phyloP scores from a whole-genome alignment of 306 rosid genomes.

The Echinosophora koreensis region DNA sequence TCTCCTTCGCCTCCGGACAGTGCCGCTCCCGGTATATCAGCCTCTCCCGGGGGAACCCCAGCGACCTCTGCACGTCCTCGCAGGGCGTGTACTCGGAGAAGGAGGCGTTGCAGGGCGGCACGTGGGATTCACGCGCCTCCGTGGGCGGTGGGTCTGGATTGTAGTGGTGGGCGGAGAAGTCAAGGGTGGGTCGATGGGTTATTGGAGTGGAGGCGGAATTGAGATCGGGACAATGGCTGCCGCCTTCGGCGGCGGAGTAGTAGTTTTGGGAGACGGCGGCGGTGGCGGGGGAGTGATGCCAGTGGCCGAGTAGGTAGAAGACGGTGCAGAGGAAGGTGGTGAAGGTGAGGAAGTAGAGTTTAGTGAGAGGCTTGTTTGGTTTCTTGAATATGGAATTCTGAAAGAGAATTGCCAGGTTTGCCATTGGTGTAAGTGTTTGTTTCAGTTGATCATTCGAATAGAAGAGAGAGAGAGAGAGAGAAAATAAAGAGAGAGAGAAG shows the following conservation, averaged over 20 bases:
- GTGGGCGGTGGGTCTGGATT: conserved; percentile 38
- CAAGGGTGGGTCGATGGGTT: conserved; percentile 45
- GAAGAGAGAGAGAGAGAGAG: background rate
- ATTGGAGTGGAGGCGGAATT: background rate
- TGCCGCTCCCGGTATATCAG: conserved; percentile 82
- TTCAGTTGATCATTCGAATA: background rate
- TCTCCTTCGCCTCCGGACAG: conserved; percentile 69
- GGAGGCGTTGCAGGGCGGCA: conserved; percentile 57
- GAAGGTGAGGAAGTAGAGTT: conserved; percentile 54
- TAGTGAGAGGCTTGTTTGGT: conserved; percentile 45
- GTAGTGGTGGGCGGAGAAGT: conserved; percentile 68
- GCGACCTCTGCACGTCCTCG: conserved; percentile 76
- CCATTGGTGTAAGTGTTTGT: conserved; percentile 50
- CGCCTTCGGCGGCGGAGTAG: background rate
- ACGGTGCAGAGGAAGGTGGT: conserved; percentile 64
- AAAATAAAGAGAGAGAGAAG: background rate
- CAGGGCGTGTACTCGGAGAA: conserved; percentile 87
- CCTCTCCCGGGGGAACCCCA: conserved; percentile 63
- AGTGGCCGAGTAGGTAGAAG: conserved; percentile 73
- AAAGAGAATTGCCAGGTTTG: conserved; percentile 36
- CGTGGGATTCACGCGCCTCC: conserved; percentile 25
- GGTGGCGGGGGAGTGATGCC: conserved; percentile 60
- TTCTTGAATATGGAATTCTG: conserved; percentile 39
- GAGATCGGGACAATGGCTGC: background rate
- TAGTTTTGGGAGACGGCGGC: background rate